These are phyloP conservation scores for Ceriops decandra DNA, from an alignment of 345 rosid species.

Conservation along the genomic window DNA sequence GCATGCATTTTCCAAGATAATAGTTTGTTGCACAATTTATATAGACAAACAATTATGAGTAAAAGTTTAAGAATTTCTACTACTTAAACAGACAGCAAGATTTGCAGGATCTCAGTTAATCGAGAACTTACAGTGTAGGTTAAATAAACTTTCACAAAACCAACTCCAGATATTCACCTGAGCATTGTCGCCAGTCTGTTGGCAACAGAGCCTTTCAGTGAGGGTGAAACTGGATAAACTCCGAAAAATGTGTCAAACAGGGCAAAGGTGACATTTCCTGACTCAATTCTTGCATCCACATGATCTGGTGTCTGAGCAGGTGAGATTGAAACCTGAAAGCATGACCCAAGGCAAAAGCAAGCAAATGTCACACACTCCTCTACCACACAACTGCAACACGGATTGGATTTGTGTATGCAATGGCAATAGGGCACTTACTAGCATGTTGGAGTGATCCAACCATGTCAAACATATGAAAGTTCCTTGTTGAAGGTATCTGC, in stretches of 20 bases:
- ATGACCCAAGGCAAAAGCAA: not conserved
- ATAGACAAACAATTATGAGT: no score
- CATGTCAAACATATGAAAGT: conserved; percentile 71
- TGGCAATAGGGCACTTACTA: conserved; percentile 40
- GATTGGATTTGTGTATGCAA: not conserved
- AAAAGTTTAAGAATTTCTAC: not conserved
- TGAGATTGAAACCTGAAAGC: conserved; percentile 59
- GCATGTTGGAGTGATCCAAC: conserved; percentile 64
- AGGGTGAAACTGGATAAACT: conserved; percentile 71
- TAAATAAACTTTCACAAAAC: not conserved
- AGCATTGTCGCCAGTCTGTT: conserved; percentile 44
- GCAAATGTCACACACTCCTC: not conserved
- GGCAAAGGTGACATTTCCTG: conserved; percentile 51
- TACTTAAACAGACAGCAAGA: not conserved
- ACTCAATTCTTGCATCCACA: conserved; percentile 58
- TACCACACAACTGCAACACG: not conserved
- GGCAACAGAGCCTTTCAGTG: conserved; percentile 63
- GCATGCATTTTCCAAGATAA: no score
- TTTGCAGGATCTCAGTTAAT: not conserved
- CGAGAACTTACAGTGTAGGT: not conserved
- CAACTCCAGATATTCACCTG: conserved; percentile 26
- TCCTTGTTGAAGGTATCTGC: conserved; percentile 65
- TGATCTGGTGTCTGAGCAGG: conserved; percentile 47
- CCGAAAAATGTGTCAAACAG: conserved; percentile 80
- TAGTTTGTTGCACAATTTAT: no score